phyloP scores from a whole-genome alignment of 1,139 yeast genomes.

The Protomyces gravidus region DNA sequence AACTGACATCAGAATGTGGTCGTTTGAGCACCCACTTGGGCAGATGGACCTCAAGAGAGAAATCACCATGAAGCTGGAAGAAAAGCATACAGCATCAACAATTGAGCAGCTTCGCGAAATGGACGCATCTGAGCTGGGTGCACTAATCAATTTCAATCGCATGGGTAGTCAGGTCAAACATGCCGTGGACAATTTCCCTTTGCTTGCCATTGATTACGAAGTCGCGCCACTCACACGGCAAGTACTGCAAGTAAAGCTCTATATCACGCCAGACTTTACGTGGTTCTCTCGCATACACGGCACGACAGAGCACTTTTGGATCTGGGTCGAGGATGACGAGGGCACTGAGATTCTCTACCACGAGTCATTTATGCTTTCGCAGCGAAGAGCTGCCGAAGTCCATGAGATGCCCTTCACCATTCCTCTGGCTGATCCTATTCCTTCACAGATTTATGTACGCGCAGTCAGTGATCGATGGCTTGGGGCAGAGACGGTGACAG shows the following conservation, averaged over 20 bases:
- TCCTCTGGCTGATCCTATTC: constrained; percentile 81
- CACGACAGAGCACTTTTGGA: constrained; percentile 82
- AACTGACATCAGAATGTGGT: constrained; percentile 52
- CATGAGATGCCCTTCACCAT: constrained; percentile 89
- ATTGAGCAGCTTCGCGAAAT: constrained; percentile 71
- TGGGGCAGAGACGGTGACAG: constrained; percentile 72
- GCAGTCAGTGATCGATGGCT: constrained; percentile 84
- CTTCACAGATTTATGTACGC: constrained; percentile 77
- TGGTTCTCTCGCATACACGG: constrained; percentile 88
- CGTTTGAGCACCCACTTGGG: constrained; percentile 81
- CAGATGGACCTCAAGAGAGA: constrained; percentile 78
- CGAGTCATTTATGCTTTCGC: constrained; percentile 68
- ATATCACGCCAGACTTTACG: constrained; percentile 65
- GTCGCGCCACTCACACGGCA: constrained; percentile 85
- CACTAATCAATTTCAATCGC: constrained; percentile 71
- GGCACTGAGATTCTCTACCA: constrained; percentile 66
- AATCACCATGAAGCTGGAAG: constrained; percentile 58
- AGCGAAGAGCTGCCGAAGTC: constrained; percentile 51
- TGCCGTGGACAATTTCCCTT: constrained; percentile 69
- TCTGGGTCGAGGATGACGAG: constrained; percentile 78
- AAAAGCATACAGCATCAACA: constrained; percentile 50
- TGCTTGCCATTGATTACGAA: constrained; percentile 65
- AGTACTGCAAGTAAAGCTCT: constrained; percentile 76
- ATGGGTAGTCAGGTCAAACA: constrained; percentile 64
- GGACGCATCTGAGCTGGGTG: constrained; percentile 76